Conservation (phyloP, 2,329 filamentous ascomycete species). For the Phoma sp. region DNA sequence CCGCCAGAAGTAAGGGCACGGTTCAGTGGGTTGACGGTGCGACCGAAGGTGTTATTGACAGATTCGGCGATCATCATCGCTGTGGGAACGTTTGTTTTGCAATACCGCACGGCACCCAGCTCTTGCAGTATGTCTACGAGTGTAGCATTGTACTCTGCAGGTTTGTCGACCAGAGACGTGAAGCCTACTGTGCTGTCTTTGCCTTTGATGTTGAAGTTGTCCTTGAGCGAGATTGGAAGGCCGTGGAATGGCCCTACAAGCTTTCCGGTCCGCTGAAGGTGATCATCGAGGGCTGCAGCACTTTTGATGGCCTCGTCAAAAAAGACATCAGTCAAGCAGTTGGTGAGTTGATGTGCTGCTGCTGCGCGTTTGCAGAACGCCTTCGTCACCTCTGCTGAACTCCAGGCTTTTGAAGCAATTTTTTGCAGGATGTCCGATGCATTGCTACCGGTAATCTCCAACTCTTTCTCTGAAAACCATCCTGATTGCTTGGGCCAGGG, state of each 20-base stretch:
- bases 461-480: slow-evolving; percentile 64
- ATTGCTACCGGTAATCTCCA: slow-evolving; percentile 58
- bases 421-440: slow-evolving; percentile 52
- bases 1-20: slow-evolving; percentile 68
- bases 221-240: slow-evolving; percentile 72
- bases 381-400: slow-evolving; percentile 59
- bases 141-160: slow-evolving; percentile 63
- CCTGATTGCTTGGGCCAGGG: slow-evolving; percentile 63
- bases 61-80: slow-evolving; percentile 75
- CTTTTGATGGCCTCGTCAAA: slow-evolving; percentile 61
- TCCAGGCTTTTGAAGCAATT: slow-evolving; percentile 56
- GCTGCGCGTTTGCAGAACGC: slow-evolving; percentile 64
- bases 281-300: slow-evolving; percentile 61
- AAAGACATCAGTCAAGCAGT: slow-evolving; percentile 66
- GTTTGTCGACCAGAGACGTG: slow-evolving; percentile 66
- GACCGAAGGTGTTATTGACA: slow-evolving; percentile 70
- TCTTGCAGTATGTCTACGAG: slow-evolving; percentile 66
- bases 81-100: slow-evolving; percentile 74
- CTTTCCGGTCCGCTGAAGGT: slow-evolving; percentile 55
- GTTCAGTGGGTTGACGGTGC: slow-evolving; percentile 69
- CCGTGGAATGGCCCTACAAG: slow-evolving; percentile 63
- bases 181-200: slow-evolving; percentile 71
- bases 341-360: slow-evolving; percentile 65
- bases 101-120: slow-evolving; percentile 71
- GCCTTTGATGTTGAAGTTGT: slow-evolving; percentile 70